phyloP scores from a whole-genome alignment of 2,329 filamentous ascomycete genomes.

The Xylaria sp. region DNA sequence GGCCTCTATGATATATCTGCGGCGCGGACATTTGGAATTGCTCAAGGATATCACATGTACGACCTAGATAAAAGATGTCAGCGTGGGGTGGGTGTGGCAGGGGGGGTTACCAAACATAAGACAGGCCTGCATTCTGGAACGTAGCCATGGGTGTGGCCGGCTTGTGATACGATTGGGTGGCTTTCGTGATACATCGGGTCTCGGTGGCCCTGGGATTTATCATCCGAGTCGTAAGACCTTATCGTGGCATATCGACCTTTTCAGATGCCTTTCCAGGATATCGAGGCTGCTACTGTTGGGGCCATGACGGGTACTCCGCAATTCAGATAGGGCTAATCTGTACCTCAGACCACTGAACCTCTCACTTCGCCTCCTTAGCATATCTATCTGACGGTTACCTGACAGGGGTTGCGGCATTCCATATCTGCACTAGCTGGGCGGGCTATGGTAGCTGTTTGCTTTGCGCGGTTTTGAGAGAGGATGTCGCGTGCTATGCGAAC shows the following conservation, averaged over 20 bases:
- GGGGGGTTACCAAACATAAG: constrained; percentile 17
- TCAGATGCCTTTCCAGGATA: constrained; percentile 17
- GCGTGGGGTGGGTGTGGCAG: constrained; percentile 7
- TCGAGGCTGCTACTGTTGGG: constrained; percentile 11
- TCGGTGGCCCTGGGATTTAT: constrained; percentile 16
- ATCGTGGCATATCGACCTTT: constrained; percentile 6
- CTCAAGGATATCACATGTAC: constrained; percentile 14
- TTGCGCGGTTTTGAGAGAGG: not conserved
- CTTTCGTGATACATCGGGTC: constrained; percentile 9
- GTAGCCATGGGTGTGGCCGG: constrained; percentile 16
- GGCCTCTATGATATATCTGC: not conserved
- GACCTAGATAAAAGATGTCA: constrained; percentile 2
- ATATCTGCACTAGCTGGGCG: not conserved
- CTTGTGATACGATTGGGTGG: constrained; percentile 15
- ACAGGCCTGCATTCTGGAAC: constrained; percentile 17
- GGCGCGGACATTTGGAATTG: constrained; percentile 6
- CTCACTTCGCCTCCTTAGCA: not conserved
- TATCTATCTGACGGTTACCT: not conserved
- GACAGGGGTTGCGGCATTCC: not conserved
- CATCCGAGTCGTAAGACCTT: constrained; percentile 12
- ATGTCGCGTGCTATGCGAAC: not conserved
- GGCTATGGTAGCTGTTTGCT: not conserved
- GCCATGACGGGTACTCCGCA: constrained; percentile 2
- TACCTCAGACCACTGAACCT: constrained; percentile 9
- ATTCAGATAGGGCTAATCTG: constrained; percentile 6